Evolutionary conservation across 2,329 filamentous ascomycete species (phyloP).

Genomic region (Apiospora arundinis): DNA sequence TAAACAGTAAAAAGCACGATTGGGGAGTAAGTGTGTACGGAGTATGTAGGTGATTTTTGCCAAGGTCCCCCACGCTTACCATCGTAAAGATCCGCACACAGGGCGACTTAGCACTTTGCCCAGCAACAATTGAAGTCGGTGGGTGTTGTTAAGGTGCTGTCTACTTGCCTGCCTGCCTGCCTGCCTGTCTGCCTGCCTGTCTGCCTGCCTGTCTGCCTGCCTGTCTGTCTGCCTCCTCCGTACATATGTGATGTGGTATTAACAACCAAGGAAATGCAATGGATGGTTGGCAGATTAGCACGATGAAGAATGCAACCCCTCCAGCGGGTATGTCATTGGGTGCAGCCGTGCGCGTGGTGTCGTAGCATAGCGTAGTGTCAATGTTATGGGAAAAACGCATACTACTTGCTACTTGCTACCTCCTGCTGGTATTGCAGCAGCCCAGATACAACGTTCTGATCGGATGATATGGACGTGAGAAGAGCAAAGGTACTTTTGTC

Average conservation of each 20-base stretch:
- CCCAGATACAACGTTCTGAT: slow-evolving; percentile 1
- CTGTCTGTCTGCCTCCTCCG: too few species aligned
- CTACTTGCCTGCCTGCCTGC: too few species aligned
- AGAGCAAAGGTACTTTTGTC: neutral
- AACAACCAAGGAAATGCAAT: neutral
- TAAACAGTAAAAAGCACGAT: neutral
- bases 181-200: neutral
- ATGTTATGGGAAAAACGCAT: neutral
- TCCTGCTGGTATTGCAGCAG: neutral
- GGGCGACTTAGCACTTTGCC: neutral
- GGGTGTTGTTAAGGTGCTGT: neutral
- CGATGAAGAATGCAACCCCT: slow-evolving; percentile 10
- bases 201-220: neutral
- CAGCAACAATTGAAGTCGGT: neutral
- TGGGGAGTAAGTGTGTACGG: neutral
- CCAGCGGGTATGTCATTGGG: neutral
- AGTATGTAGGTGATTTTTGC: neutral
- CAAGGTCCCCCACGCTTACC: neutral
- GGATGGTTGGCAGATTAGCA: slow-evolving; percentile 1
- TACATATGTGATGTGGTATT: too few species aligned
- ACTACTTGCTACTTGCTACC: neutral
- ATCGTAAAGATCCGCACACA: neutral
- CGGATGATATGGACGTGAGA: slow-evolving; percentile 1
- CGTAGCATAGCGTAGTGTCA: neutral
- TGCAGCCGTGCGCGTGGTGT: neutral